phyloP scores from a whole-genome alignment of 108 stramenopile species.

The Cyclostephanos invisitatus region DNA sequence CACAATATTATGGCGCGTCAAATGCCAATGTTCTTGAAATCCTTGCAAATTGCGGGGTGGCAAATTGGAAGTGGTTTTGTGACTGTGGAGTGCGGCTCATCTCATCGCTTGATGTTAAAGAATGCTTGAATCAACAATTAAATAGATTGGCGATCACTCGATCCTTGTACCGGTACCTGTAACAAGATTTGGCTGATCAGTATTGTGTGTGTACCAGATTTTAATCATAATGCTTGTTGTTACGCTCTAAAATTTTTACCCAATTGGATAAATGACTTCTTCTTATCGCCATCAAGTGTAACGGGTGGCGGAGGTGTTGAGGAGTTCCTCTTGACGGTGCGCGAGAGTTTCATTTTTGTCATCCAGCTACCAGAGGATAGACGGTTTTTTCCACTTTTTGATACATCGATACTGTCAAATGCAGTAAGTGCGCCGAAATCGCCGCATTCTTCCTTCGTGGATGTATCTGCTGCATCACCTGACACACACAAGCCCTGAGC shows the following conservation, averaged over 20 bases:
- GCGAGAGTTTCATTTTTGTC: conserved; percentile 34
- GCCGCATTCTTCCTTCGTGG: neutral
- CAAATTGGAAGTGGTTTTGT: conserved; percentile 42
- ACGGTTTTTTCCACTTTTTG: conserved; percentile 18
- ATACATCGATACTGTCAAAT: conserved; percentile 22
- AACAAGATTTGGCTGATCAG: no score
- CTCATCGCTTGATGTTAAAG: conserved; percentile 19
- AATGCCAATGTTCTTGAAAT: conserved; percentile 21
- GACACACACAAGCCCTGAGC: conserved; percentile 18
- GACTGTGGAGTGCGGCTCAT: conserved; percentile 43
- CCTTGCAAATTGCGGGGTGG: conserved; percentile 32
- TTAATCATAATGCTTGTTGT: neutral
- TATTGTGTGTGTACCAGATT: no score
- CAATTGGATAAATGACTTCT: conserved; percentile 36
- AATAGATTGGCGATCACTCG: no score
- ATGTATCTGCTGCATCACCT: conserved; percentile 16
- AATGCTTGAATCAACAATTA: neutral
- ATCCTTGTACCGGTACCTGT: no score
- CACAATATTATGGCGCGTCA: conserved; percentile 15
- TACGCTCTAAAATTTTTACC: neutral
- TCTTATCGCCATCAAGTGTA: conserved; percentile 29
- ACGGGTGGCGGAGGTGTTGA: neutral
- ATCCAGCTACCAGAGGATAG: conserved; percentile 23
- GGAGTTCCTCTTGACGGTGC: conserved; percentile 13
- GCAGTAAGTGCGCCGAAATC: conserved; percentile 24